A percentile compares a stretch with the other conserved stretches of the same genome.
phyloP scores from a whole-genome alignment of 805 yeast genomes.

The Candida railenensis region DNA sequence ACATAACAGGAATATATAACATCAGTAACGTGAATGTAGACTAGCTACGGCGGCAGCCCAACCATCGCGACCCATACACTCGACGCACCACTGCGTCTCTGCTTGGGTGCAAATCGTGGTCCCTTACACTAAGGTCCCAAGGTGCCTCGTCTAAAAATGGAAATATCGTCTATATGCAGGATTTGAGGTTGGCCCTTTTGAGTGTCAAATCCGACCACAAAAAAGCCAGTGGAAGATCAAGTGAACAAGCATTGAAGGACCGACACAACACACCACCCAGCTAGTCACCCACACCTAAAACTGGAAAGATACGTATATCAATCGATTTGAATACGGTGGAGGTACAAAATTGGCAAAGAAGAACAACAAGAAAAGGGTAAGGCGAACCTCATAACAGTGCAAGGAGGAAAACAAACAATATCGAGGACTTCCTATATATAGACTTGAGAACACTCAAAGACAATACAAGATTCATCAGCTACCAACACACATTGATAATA shows the following conservation, averaged over 20 bases:
- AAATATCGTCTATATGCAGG: neutral
- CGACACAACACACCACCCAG: neutral
- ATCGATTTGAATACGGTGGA: neutral
- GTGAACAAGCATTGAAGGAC: neutral
- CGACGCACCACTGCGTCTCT: too few relatives aligned
- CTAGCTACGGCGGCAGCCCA: too few relatives aligned
- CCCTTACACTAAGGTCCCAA: too few relatives aligned
- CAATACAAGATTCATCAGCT: too few relatives aligned
- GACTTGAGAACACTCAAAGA: too few relatives aligned
- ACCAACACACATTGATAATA: too few relatives aligned
- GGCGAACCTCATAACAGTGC: neutral
- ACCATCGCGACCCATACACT: too few relatives aligned
- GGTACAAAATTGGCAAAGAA: neutral
- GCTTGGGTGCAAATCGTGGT: too few relatives aligned
- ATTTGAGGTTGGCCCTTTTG: neutral
- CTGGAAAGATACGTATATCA: neutral
- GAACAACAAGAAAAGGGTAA: neutral
- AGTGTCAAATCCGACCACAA: neutral
- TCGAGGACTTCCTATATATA: too few relatives aligned
- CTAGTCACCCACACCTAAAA: neutral
- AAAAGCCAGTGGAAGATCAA: neutral
- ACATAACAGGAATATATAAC: neutral
- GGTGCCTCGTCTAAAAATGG: neutral
- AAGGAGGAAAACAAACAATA: too few relatives aligned
- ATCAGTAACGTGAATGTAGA: too few relatives aligned